Conservation (phyloP, 768 basidiomycete genomes). For the Panellus pusillus region DNA sequence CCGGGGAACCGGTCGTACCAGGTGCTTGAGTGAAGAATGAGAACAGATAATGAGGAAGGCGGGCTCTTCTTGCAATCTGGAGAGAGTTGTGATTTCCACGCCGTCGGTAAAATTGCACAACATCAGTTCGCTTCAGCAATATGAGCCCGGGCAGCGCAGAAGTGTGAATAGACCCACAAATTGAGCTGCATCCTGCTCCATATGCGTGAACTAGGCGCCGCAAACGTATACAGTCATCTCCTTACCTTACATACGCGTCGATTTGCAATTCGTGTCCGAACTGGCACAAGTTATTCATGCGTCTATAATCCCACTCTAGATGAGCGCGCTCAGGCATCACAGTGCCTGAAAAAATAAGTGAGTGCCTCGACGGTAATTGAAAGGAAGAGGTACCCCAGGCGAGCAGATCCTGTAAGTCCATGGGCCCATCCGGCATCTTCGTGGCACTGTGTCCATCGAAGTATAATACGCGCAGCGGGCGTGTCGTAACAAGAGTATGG, state of each 20-base stretch:
- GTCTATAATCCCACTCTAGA: conserved; percentile 28
- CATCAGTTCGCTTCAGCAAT: conserved; percentile 42
- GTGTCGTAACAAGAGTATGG: conserved; percentile 24
- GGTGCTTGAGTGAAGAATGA: conserved; percentile 33
- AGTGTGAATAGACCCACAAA: conserved; percentile 35
- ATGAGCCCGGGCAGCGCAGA: not conserved
- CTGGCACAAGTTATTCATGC: conserved; percentile 40
- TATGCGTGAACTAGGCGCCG: conserved; percentile 1
- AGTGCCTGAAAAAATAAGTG: conserved; percentile 3
- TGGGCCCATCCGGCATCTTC: conserved; percentile 29
- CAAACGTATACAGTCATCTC: not conserved
- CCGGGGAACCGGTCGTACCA: conserved; percentile 46
- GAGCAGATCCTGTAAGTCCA: conserved; percentile 39
- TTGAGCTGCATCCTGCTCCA: conserved; percentile 44
- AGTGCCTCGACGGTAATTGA: no score
- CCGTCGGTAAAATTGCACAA: conserved; percentile 46
- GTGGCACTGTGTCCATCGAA: conserved; percentile 42
- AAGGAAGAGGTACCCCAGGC: conserved; percentile 24
- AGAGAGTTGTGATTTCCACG: conserved; percentile 37
- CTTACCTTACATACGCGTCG: conserved; percentile 48
- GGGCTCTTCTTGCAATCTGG: conserved; percentile 26
- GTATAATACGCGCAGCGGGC: conserved; percentile 36
- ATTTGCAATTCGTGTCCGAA: conserved; percentile 42
- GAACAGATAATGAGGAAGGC: conserved; percentile 6
- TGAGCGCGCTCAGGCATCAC: conserved; percentile 10